Conservation (phyloP, 805 yeast genomes). For the Candida namnaoensis region DNA sequence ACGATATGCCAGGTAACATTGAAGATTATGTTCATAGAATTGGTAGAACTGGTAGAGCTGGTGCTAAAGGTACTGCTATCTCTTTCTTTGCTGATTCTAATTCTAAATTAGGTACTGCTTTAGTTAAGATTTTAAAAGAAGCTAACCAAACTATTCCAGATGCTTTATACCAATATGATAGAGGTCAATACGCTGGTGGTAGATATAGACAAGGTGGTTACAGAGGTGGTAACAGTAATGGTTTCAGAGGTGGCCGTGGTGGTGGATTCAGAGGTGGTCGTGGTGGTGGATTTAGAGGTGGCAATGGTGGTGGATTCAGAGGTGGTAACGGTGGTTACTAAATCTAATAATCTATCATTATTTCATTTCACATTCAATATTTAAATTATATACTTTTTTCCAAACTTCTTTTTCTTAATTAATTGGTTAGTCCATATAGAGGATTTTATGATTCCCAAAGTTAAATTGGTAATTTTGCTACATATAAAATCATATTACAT, state of each 20-base stretch:
- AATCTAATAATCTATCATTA: too few species aligned
- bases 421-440: too few species aligned
- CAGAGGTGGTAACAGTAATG: slow-evolving; percentile 30
- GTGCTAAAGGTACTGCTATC: slow-evolving; percentile 90
- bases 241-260: slow-evolving; percentile 25
- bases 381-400: too few species aligned
- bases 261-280: slow-evolving; percentile 24
- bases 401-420: too few species aligned
- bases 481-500: too few species aligned
- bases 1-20: slow-evolving; percentile 95
- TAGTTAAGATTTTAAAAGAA: slow-evolving; percentile 85
- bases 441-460: too few species aligned
- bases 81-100: slow-evolving; percentile 88
- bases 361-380: too few species aligned
- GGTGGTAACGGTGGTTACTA: slow-evolving; percentile 4
- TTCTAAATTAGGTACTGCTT: slow-evolving; percentile 81
- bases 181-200: slow-evolving; percentile 62
- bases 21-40: slow-evolving; percentile 76
- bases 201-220: slow-evolving; percentile 50
- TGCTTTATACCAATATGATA: slow-evolving; percentile 67
- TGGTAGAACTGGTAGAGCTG: slow-evolving; percentile 82
- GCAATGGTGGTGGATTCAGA: slow-evolving; percentile 11
- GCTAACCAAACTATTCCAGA: slow-evolving; percentile 89
- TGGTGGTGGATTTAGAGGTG: slow-evolving; percentile 15
- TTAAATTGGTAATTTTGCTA: too few species aligned